Percentiles rank a stretch among this genome's conserved stretches.
Evolutionary conservation across 1,139 yeast genomes (phyloP).

Genomic region (Tardiomyces depauwii): DNA sequence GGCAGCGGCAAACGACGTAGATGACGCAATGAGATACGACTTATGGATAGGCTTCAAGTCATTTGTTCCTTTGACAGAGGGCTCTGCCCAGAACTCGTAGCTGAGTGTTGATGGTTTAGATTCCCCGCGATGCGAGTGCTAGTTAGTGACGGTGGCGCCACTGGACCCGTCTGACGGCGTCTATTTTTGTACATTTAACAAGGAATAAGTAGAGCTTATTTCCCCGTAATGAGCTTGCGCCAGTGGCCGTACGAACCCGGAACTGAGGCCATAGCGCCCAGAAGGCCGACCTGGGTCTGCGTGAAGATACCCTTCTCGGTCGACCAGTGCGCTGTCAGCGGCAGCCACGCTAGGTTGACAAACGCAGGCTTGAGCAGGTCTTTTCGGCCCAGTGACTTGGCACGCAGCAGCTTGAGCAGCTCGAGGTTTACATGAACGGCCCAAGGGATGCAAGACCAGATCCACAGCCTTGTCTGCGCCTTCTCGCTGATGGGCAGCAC

Average conservation of each 20-base stretch:
- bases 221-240: conserved; percentile 3
- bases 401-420: conserved; percentile 16
- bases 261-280: conserved; percentile 28
- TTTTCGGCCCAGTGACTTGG: conserved; percentile 2
- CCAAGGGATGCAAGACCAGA: conserved; percentile 30
- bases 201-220: too few relatives aligned
- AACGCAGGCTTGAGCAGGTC: conserved; percentile 16
- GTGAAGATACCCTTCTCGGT: conserved; percentile 25
- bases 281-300: conserved; percentile 26
- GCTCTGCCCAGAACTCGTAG: too few relatives aligned
- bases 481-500: conserved; percentile 23
- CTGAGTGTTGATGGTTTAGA: too few relatives aligned
- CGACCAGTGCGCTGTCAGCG: conserved; percentile 34
- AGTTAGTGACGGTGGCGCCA: too few relatives aligned
- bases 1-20: too few relatives aligned
- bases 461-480: conserved; percentile 25
- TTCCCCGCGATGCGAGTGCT: too few relatives aligned
- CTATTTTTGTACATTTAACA: too few relatives aligned
- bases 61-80: too few relatives aligned
- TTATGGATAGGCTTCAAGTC: too few relatives aligned
- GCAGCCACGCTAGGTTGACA: conserved; percentile 30
- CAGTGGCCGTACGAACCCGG: conserved; percentile 16
- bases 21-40: too few relatives aligned
- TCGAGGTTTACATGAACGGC: conserved; percentile 31
- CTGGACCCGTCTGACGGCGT: too few relatives aligned